Percentiles rank a stretch among this genome's conserved stretches.
These are phyloP conservation scores for Sporisorium graminicola DNA, from an alignment of 1,284 basidiomycete species.

Conservation along the genomic window DNA sequence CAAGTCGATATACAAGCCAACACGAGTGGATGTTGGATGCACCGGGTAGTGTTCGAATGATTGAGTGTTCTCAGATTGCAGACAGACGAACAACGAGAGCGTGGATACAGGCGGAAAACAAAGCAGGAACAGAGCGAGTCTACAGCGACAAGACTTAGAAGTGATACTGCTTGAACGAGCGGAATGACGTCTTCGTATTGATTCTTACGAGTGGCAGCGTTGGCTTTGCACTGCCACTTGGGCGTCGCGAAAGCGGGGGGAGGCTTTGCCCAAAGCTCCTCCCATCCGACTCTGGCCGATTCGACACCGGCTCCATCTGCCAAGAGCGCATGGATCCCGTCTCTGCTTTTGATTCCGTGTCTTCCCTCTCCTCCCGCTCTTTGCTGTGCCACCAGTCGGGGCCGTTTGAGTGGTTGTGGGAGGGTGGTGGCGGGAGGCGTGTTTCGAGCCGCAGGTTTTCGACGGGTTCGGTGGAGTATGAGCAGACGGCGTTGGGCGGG, in stretches of 20 bases:
- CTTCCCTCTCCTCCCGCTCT: background rate
- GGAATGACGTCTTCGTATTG: background rate
- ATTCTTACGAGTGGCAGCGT: background rate
- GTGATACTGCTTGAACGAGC: conserved; percentile 1
- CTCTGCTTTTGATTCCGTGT: background rate
- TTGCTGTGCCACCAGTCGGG: background rate
- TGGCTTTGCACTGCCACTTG: background rate
- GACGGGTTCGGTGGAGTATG: background rate
- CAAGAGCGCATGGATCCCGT: background rate
- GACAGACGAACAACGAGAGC: background rate
- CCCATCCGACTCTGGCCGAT: no score
- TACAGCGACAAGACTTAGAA: background rate
- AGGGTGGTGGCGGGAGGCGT: background rate
- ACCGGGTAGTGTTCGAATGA: no score
- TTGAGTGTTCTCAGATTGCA: background rate
- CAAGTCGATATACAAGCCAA: no score
- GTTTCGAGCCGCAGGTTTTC: background rate
- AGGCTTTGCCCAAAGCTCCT: background rate
- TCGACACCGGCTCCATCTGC: background rate
- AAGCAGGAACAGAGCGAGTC: background rate
- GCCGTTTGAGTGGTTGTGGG: background rate
- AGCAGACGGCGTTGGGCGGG: background rate
- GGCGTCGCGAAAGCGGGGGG: background rate
- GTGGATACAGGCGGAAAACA: background rate
- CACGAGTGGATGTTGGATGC: no score